A percentile compares a stretch with the other conserved stretches of the same genome.
These are phyloP conservation scores for Yamadazyma buinensis DNA, from an alignment of 1,139 yeast genomes.

Conservation along the genomic window DNA sequence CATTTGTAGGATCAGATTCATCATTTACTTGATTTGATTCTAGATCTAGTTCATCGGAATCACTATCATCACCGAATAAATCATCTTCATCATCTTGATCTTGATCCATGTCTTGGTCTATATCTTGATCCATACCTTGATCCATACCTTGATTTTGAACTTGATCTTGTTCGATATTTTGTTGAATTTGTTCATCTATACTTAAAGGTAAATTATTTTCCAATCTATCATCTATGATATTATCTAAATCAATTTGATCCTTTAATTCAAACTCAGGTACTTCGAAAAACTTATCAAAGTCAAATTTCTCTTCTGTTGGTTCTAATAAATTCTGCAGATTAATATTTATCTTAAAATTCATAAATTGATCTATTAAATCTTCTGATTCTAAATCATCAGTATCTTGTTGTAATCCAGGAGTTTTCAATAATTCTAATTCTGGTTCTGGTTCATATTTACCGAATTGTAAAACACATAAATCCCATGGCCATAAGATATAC, in stretches of 20 bases:
- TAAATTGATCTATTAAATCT: slow-evolving; percentile 31
- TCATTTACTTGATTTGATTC: not conserved
- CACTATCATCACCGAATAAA: slow-evolving; percentile 9
- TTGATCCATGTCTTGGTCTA: not conserved
- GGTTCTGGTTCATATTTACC: slow-evolving; percentile 21
- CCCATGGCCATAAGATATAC: slow-evolving; percentile 69
- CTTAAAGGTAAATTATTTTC: no score
- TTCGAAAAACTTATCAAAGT: slow-evolving; percentile 2
- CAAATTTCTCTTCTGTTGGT: not conserved
- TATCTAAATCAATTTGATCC: no score
- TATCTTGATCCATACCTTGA: not conserved
- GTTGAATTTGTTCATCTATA: no score
- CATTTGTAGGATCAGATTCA: no score
- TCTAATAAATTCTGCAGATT: no score
- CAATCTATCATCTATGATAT: no score
- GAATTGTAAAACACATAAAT: slow-evolving; percentile 57
- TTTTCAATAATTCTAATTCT: not conserved
- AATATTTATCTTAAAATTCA: slow-evolving; percentile 28
- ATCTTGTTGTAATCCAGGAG: not conserved
- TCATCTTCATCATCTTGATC: slow-evolving; percentile 6
- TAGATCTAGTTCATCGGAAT: not conserved
- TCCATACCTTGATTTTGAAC: no score
- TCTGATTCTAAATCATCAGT: not conserved
- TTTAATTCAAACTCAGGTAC: no score
- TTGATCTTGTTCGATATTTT: no score